Evolutionary conservation across 176 grass and related monocot genomes (phyloP).

Genomic region (Saccharum spontaneum): DNA sequence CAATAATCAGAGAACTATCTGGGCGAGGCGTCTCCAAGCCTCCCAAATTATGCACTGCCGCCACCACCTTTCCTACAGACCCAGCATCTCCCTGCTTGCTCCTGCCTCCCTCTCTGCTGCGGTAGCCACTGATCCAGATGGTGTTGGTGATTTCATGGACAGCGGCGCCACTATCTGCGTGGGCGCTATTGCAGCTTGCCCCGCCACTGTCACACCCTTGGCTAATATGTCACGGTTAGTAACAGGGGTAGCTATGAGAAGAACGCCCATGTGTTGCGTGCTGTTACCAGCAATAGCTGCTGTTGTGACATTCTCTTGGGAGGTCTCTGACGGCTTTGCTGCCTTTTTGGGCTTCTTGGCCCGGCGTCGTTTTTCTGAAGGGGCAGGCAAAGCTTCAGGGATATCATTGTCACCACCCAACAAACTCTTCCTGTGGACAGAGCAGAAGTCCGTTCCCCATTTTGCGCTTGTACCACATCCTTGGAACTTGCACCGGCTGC

Average conservation of each 20-base stretch:
- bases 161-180: not conserved
- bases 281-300: conserved; percentile 36
- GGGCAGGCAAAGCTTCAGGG: conserved; percentile 23
- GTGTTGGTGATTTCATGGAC: conserved; percentile 21
- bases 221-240: conserved; percentile 11
- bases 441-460: conserved; percentile 49
- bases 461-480: conserved; percentile 41
- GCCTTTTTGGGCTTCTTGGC: conserved; percentile 35
- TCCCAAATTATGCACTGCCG: not conserved
- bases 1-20: conserved; percentile 23
- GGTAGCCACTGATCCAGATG: not conserved
- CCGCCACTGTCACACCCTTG: not conserved
- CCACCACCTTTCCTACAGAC: conserved; percentile 21
- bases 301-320: conserved; percentile 11
- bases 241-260: not conserved
- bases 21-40: not conserved
- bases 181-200: not conserved
- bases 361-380: conserved; percentile 11
- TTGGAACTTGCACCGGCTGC: conserved; percentile 43
- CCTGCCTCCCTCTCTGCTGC: conserved; percentile 2
- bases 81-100: conserved; percentile 19
- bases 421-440: conserved; percentile 36
- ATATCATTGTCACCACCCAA: conserved; percentile 6
- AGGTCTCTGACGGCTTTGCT: not conserved
- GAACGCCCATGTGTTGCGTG: conserved; percentile 29